Evolutionary conservation across 768 basidiomycete species (phyloP), one percentile per base, ranked within the genome.

Genomic region (Leccinum obscurum): DNA sequence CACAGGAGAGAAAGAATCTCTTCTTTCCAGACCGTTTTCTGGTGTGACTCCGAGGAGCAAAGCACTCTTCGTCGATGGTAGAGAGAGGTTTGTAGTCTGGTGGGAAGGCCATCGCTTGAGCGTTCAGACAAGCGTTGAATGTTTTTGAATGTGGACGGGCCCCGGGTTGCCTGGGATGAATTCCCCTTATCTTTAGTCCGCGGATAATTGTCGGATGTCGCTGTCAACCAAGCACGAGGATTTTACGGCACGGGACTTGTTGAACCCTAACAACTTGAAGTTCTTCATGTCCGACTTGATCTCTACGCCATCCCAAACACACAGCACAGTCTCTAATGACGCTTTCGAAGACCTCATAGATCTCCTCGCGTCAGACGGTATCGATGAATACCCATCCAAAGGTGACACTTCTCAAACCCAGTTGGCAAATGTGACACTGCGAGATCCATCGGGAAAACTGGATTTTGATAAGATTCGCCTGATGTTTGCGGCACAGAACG

Each of bases 391-490:
- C 32, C 41, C 60, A 1, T 41, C 58, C 17, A 35, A 35, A 14
- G 49, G 26, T 4, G 22, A 46, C 17, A 51, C 22, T 11, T n/a
- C 55, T 22, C 57, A 49, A 26, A 15, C 53, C 24, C 63, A 60
- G 20, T 32, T 58, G 3, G 56, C 59, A 4, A 57, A 60, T 51
- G 1, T 44, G 46, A 39, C 60, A 6, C 52, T 75, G 52, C 60
- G 73, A 55, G 73, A 73, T 46, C 15, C 60, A 3, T 69, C 71
- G 1, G 72, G 74, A 28, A 75, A 62, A 65, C 63, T 73, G 13
- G 73, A 75, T 26, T 75, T 64, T 59, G 66, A 68, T 37, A 73
- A 71, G 62, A 70, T 73, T 55, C 73, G 71, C 10, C 46, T 32
- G 6, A 69, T 75, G 68, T 75, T 70, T 34, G 49, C 63, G 24